Evolutionary conservation across 345 rosid genomes (phyloP).

Genomic region (Eucalyptus sp.): DNA sequence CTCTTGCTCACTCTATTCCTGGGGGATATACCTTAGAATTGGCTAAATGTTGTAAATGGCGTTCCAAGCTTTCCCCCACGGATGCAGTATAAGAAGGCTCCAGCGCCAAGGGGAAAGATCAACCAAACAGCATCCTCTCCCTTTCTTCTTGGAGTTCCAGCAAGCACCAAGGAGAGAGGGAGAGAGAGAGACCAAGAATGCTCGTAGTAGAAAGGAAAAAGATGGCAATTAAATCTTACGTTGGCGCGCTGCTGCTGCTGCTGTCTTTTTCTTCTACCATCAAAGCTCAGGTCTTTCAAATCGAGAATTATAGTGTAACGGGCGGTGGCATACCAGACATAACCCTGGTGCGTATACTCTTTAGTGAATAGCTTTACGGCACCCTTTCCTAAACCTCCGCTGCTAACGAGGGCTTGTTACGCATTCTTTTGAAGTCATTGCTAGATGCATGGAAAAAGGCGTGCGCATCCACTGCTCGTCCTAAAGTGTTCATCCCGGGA

Average conservation of each 20-base stretch:
- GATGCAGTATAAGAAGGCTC: neutral
- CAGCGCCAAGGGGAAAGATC: neutral
- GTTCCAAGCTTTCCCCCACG: neutral
- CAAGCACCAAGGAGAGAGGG: neutral
- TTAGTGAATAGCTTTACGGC: neutral
- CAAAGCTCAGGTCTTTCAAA: neutral
- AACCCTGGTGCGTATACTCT: neutral
- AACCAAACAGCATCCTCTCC: neutral
- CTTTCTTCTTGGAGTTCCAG: neutral
- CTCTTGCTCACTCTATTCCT: neutral
- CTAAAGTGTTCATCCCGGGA: conserved; percentile 22
- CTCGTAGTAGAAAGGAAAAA: neutral
- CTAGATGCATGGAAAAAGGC: conserved; percentile 29
- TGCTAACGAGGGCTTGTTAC: neutral
- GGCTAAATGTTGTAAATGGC: neutral
- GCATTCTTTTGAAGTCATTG: conserved; percentile 4
- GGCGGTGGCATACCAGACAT: neutral
- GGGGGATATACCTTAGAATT: neutral
- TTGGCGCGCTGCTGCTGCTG: neutral
- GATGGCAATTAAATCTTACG: neutral
- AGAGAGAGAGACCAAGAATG: neutral
- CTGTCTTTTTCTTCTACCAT: neutral
- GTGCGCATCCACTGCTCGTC: conserved; percentile 18
- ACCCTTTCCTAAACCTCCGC: neutral
- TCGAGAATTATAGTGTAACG: neutral